phyloP scores from a whole-genome alignment of 441 rosid genomes.

The Erodium moschatum region DNA sequence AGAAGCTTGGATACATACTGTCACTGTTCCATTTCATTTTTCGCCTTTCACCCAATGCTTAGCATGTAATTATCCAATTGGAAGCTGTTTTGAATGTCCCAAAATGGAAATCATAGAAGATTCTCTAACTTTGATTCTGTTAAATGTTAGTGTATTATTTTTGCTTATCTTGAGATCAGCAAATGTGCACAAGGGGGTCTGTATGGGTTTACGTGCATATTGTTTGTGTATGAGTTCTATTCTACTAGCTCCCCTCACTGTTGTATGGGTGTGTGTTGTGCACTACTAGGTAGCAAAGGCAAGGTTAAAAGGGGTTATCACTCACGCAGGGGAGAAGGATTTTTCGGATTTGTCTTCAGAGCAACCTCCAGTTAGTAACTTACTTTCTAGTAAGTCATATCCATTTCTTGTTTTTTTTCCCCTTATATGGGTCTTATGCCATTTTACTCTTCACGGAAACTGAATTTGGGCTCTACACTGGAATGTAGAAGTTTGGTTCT shows the following conservation, averaged over 20 bases:
- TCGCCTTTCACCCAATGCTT: neutral
- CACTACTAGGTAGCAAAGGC: slow-evolving; percentile 65
- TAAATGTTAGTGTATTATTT: neutral
- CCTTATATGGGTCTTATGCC: slow-evolving; percentile 5
- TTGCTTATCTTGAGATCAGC: slow-evolving; percentile 7
- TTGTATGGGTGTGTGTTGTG: slow-evolving; percentile 19
- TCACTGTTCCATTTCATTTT: neutral
- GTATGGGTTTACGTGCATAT: slow-evolving; percentile 6
- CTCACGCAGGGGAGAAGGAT: slow-evolving; percentile 62
- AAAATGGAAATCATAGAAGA: neutral
- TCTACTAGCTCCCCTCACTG: neutral
- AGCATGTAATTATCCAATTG: neutral
- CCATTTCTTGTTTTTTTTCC: slow-evolving; percentile 8
- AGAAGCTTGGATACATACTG: slow-evolving; percentile 7
- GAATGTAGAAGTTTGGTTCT: slow-evolving; percentile 4
- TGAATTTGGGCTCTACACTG: slow-evolving; percentile 7
- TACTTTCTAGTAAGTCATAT: slow-evolving; percentile 55
- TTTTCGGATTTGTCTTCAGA: slow-evolving; percentile 45
- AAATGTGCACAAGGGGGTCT: neutral
- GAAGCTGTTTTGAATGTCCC: neutral
- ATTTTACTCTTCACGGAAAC: neutral
- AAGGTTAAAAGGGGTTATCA: slow-evolving; percentile 61
- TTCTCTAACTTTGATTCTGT: neutral
- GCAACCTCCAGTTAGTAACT: slow-evolving; percentile 44
- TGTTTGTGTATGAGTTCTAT: neutral